Evolutionary conservation across 2,329 filamentous ascomycete genomes (phyloP).

Genomic region (Fusarium ramigenum): DNA sequence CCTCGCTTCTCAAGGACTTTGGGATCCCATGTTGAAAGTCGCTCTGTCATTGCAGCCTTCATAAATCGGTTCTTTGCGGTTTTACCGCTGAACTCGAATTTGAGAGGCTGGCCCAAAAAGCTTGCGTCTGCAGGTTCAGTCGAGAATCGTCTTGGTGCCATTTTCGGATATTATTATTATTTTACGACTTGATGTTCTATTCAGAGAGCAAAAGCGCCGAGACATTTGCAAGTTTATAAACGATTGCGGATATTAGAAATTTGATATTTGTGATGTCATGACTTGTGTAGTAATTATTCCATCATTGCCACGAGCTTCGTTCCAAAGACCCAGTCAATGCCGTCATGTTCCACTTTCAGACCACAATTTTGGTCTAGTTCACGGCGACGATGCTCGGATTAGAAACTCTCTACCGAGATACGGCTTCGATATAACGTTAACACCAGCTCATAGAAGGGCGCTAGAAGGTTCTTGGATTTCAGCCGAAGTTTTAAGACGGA

Average conservation of each 20-base stretch:
- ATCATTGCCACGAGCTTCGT: neutral
- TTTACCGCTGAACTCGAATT: constrained; percentile 61
- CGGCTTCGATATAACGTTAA: neutral
- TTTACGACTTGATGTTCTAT: neutral
- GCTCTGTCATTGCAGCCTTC: constrained; percentile 74
- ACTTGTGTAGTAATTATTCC: neutral
- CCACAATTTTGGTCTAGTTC: constrained; percentile 4
- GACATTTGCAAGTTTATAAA: neutral
- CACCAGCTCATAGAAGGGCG: neutral
- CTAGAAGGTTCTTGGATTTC: constrained; percentile 1
- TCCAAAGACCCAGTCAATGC: neutral
- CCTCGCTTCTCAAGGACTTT: constrained; percentile 60
- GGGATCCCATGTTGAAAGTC: constrained; percentile 68
- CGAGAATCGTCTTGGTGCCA: constrained; percentile 15
- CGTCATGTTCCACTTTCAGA: constrained; percentile 21
- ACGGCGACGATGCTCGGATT: neutral
- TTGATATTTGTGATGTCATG: constrained; percentile 8
- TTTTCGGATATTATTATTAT: neutral
- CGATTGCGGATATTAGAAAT: neutral
- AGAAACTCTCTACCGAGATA: neutral
- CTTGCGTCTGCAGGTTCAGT: constrained; percentile 7
- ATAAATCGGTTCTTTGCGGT: constrained; percentile 72
- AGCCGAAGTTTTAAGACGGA: neutral
- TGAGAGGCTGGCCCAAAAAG: constrained; percentile 55
- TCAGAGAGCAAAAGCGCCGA: fast-evolving